Conservation (phyloP, 2,329 filamentous ascomycete genomes). For the Aschersonia sp. region DNA sequence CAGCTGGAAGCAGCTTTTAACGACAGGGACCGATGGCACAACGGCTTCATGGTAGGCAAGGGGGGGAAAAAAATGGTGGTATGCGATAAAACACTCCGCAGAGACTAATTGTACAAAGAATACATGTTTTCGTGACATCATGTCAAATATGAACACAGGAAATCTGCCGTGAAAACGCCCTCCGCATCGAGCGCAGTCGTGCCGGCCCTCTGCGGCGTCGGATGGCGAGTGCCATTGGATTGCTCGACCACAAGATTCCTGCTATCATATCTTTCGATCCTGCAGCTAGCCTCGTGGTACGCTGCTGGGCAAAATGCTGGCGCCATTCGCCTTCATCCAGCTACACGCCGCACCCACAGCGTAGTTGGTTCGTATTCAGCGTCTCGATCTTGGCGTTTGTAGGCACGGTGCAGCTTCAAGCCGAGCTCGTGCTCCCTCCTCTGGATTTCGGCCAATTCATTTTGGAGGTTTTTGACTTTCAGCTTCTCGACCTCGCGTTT, state of each 20-base stretch:
- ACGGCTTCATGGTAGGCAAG: too few species aligned
- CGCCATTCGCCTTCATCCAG: constrained; percentile 28
- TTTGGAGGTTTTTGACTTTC: constrained; percentile 51
- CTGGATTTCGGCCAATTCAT: constrained; percentile 58
- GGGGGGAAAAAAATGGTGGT: background rate
- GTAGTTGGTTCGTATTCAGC: constrained; percentile 49
- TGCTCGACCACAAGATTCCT: too few species aligned
- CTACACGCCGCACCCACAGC: constrained; percentile 69
- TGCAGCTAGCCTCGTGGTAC: too few species aligned
- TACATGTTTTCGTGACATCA: background rate
- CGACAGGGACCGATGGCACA: too few species aligned
- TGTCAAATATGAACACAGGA: background rate
- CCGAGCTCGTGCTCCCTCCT: constrained; percentile 69
- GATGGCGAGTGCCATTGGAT: too few species aligned
- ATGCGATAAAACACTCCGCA: background rate
- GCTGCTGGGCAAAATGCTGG: too few species aligned
- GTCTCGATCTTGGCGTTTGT: constrained; percentile 59
- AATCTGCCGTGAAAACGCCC: background rate
- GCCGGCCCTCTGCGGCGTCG: too few species aligned
- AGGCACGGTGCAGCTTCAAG: constrained; percentile 56
- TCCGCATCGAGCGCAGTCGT: background rate
- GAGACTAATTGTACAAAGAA: background rate
- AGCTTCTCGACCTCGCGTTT: constrained; percentile 43
- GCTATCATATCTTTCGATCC: too few species aligned
- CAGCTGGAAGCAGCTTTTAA: too few species aligned